Percentiles rank a stretch among this genome's conserved stretches.
phyloP scores from a whole-genome alignment of 2,329 filamentous ascomycete genomes.

The Talaromyces atroroseus region DNA sequence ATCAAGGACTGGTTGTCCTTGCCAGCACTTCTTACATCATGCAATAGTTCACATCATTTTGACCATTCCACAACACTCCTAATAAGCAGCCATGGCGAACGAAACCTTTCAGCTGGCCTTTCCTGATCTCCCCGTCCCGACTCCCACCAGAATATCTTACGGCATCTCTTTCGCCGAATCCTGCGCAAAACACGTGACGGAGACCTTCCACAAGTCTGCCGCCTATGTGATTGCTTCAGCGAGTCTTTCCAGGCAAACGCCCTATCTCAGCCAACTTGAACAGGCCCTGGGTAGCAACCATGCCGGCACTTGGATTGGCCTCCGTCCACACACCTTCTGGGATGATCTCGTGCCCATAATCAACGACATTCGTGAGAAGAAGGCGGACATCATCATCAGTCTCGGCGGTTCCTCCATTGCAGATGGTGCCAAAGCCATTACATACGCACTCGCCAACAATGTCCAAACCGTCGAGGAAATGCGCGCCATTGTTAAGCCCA shows the following conservation, averaged over 20 bases:
- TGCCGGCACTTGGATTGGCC: constrained; percentile 41
- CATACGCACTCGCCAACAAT: constrained; percentile 39
- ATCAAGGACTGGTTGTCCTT: neutral
- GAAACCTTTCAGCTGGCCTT: neutral
- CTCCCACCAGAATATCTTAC: neutral
- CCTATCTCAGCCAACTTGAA: constrained; percentile 31
- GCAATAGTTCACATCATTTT: neutral
- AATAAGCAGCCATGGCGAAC: neutral
- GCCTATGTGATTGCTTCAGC: neutral
- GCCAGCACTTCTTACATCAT: neutral
- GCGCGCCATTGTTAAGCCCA: neutral
- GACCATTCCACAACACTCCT: neutral
- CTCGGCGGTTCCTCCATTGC: constrained; percentile 46
- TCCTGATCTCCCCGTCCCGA: neutral
- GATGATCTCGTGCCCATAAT: constrained; percentile 41
- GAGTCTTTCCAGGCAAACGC: neutral
- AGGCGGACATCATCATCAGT: constrained; percentile 43
- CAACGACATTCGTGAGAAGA: constrained; percentile 22
- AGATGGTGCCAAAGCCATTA: constrained; percentile 45
- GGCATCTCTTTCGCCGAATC: neutral
- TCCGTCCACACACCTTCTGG: constrained; percentile 45
- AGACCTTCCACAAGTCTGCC: neutral
- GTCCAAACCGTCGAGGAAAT: constrained; percentile 22
- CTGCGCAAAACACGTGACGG: neutral
- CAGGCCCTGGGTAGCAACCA: constrained; percentile 30